Evolutionary conservation across 192 early-diverging fungal species (phyloP).

Genomic region (Backusella psychrophila): DNA sequence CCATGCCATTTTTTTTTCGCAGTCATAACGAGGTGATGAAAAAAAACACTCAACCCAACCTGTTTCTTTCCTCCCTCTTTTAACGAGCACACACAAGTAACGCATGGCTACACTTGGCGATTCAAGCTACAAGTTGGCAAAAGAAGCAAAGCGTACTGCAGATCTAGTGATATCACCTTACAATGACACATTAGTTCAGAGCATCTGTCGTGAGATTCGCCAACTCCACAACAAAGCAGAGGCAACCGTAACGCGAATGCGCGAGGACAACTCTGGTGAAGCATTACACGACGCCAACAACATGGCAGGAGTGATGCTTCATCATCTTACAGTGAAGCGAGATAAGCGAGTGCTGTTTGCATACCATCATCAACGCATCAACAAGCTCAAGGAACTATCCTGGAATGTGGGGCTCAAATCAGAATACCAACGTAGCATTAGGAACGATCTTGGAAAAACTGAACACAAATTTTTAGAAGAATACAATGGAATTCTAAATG

Average conservation of each 20-base stretch:
- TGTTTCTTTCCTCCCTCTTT: neutral
- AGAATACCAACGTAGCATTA: constrained; percentile 27
- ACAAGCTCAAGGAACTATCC: constrained; percentile 62
- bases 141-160: constrained; percentile 74
- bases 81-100: neutral
- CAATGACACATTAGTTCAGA: constrained; percentile 77
- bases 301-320: constrained; percentile 47
- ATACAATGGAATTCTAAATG: constrained; percentile 64
- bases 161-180: constrained; percentile 71
- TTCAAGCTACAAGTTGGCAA: constrained; percentile 73
- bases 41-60: too few species aligned
- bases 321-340: constrained; percentile 59
- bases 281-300: constrained; percentile 17
- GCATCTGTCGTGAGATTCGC: constrained; percentile 78
- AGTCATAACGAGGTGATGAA: too few species aligned
- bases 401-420: constrained; percentile 50
- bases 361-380: constrained; percentile 74
- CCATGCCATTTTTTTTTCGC: too few species aligned
- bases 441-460: constrained; percentile 26
- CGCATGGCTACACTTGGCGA: constrained; percentile 66
- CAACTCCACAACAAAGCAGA: constrained; percentile 51
- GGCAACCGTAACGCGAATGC: constrained; percentile 18
- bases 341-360: constrained; percentile 90
- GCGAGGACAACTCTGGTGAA: constrained; percentile 8
- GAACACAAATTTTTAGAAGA: constrained; percentile 63